Base-by-base conservation (phyloP, 192 early-diverging fungal species). In the Coemansia sp. region DNA sequence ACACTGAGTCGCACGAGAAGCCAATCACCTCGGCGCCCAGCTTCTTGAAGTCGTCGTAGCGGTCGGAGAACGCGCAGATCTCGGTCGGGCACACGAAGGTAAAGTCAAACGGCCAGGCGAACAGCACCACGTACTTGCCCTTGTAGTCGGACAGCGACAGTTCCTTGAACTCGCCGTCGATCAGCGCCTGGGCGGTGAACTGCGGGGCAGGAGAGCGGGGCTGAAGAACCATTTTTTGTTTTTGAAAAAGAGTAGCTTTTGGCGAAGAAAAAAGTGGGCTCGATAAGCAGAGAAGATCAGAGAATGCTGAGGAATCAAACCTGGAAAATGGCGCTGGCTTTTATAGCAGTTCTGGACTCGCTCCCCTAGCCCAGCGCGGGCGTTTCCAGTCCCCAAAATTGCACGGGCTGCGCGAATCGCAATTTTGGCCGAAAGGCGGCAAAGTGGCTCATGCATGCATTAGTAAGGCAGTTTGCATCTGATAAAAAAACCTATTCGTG, bases 61-160 rank as follows among this genome's bases (percentile, higher is more conserved):
- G 83, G 72, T 97, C 92, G 57, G 82, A 84, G 83, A 92, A 92
- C 26, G 89, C 90, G 50, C 91, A 84, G 79, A 96, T 90, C 75
- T 96, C 92, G 56, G 94, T 94, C 26, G 94, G 94, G 81, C 94
- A 96, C 44, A 89, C 87, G 52, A 89, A 89, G 53, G 87, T 89
- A 71, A 88, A 95, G 76, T 94, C 93, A 52, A 92, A 83, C 46
- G 94, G 94, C 82, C 94, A 95, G 72, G 91, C 90, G 73, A 91
- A 88, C 31, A 93, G 81, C 19, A 90, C 84, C 17, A 91, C 72
- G 69, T 80, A 85, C 65, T 84, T 80, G 65, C 84, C 83, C 80
- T 83, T 83, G 80, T 81, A 85, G 68, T 85, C 79, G 20, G 70
- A 77, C 41, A 90, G 75, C 15, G 80, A 80, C 27, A 90, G 60